Conservation (phyloP, 306 rosid species). For the Benincasa hispida region DNA sequence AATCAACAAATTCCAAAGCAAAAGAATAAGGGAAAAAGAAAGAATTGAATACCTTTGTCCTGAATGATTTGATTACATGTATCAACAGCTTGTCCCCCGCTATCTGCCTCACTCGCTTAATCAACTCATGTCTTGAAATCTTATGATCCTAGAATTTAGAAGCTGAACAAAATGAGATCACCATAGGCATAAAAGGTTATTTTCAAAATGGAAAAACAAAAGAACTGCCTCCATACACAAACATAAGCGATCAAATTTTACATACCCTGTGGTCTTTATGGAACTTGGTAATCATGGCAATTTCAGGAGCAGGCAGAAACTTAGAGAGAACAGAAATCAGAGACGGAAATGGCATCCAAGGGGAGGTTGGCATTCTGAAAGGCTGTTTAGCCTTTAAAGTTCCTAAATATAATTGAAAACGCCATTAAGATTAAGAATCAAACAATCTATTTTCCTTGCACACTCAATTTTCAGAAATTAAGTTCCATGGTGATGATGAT, state of each 20-base stretch:
- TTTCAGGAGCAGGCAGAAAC: slow-evolving; percentile 31
- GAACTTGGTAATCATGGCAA: slow-evolving; percentile 34
- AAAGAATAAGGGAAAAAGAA: not conserved
- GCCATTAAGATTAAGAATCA: not conserved
- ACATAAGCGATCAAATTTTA: not conserved
- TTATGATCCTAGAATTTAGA: slow-evolving; percentile 36
- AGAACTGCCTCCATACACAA: not conserved
- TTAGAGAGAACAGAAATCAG: slow-evolving; percentile 48
- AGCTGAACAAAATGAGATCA: not conserved
- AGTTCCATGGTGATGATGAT: not conserved
- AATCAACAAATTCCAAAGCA: not conserved
- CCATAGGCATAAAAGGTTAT: not conserved
- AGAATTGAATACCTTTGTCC: slow-evolving; percentile 29
- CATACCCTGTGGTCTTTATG: slow-evolving; percentile 46
- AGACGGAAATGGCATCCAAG: slow-evolving; percentile 70
- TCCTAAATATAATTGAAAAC: slow-evolving; percentile 27
- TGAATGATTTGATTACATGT: slow-evolving; percentile 46
- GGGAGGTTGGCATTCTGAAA: slow-evolving; percentile 48
- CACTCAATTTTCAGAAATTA: not conserved
- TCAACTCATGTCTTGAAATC: slow-evolving; percentile 44
- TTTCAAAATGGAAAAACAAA: not conserved
- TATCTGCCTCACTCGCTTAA: slow-evolving; percentile 41
- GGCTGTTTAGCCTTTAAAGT: slow-evolving; percentile 19
- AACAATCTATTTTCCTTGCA: not conserved
- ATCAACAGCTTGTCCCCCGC: slow-evolving; percentile 64